Evolutionary conservation across 352 stramenopile species (phyloP), one percentile per base, ranked within the genome.

Genomic region (Phytopythium mirpurense): DNA sequence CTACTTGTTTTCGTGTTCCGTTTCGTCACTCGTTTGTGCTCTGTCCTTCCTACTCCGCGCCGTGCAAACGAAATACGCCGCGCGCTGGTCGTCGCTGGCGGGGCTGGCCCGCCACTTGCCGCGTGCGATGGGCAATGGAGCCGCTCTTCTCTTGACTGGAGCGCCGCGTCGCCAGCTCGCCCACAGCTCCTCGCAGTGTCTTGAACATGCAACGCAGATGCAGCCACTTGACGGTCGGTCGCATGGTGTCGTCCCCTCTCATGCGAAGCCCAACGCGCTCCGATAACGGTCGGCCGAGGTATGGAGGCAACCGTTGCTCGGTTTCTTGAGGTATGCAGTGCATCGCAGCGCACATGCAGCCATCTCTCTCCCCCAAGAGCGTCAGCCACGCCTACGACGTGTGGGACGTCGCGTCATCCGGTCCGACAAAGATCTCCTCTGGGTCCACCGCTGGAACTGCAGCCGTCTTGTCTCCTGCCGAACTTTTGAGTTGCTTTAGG

Each of bases 401-500:
- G 45, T 68, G 63, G 10, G 59, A 47, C 26, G 71, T 64, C 12
- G 58, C 54, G 21, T 83, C 72, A 10, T 73, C 60, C 7, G 70
- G 59, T 18, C 79, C 74, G 29, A 85, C 72, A 41, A 75, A 59
- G 40, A 89, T 68, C 31, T 88, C 76, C 31, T 88, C 78, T 9
- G 76, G 62, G 32, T 91, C 78, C 45, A 81, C 37, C 34, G 82
- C 55, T 4, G 72, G 56, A 45, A 83, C 43, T 7, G 54, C 54
- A 0, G 68, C 36, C n/a, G 63, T 21, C 41, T 87, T 87, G 23
- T 75, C 72, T 21, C 63, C 65, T 34, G 55, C 64, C 10, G 72
- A 67, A 26, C 59, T 84, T 57, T 90, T 90, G 43, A 90, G 55
- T 71, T 90, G 76, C 68, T 86, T 45, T 40, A 45, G 21, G 16